phyloP scores from a whole-genome alignment of 2,329 filamentous ascomycete species.

The Nemania bipapillata region DNA sequence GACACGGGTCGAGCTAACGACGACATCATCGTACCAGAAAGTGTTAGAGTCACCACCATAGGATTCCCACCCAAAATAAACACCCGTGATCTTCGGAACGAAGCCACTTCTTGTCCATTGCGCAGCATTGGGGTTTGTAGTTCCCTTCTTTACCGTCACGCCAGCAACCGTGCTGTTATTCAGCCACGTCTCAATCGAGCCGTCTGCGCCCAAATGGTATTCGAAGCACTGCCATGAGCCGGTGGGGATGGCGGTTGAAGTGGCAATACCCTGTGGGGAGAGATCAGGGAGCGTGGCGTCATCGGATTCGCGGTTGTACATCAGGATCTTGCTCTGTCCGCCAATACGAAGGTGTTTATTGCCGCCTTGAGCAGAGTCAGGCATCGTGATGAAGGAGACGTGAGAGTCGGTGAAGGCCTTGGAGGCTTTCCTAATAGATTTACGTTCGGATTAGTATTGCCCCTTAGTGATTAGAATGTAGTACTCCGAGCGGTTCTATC shows the following conservation, averaged over 20 bases:
- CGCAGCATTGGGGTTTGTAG: constrained; percentile 61
- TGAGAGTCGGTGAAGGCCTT: constrained; percentile 68
- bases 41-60: constrained; percentile 70
- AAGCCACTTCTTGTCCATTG: constrained; percentile 63
- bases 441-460: constrained; percentile 31
- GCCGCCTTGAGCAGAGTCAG: constrained; percentile 64
- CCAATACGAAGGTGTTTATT: constrained; percentile 72
- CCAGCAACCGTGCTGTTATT: constrained; percentile 63
- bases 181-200: constrained; percentile 70
- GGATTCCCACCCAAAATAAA: constrained; percentile 73
- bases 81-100: constrained; percentile 63
- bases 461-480: not conserved
- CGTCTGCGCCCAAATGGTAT: constrained; percentile 68
- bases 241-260: constrained; percentile 63
- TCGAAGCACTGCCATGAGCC: constrained; percentile 69
- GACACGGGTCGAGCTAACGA: constrained; percentile 59
- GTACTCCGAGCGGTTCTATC: not conserved
- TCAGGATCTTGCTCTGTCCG: constrained; percentile 69
- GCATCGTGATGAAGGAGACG: constrained; percentile 73
- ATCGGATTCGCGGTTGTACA: constrained; percentile 73
- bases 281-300: constrained; percentile 71
- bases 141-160: constrained; percentile 61
- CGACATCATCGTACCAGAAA: constrained; percentile 71
- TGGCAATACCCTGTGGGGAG: constrained; percentile 67
- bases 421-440: constrained; percentile 60